phyloP scores from a whole-genome alignment of 371 early-diverging fungal species.

The Massospora cicadina region DNA sequence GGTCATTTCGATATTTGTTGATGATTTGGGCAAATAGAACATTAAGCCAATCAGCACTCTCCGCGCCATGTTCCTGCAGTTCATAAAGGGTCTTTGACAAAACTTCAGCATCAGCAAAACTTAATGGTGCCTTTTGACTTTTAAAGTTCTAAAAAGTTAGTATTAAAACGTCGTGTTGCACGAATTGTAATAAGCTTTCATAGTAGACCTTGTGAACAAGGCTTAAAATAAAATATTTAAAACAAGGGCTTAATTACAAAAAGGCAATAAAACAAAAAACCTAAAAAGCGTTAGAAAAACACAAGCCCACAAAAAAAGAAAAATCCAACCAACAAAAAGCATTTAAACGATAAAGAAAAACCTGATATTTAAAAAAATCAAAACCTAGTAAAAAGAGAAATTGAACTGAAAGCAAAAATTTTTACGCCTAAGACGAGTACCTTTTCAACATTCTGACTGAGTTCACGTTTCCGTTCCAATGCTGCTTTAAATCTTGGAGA shows the following conservation, averaged over 20 bases:
- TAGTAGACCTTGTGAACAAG: too few species aligned
- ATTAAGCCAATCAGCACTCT: constrained; percentile 84
- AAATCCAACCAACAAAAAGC: background rate
- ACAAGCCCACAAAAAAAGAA: background rate
- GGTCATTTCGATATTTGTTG: constrained; percentile 63
- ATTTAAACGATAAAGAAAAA: background rate
- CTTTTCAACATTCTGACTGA: constrained; percentile 2
- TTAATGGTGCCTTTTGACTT: constrained; percentile 18
- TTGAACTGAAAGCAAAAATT: background rate
- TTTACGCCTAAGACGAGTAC: background rate
- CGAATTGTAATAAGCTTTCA: too few species aligned
- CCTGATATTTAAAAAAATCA: background rate
- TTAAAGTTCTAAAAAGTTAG: constrained; percentile 10
- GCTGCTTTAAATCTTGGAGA: background rate
- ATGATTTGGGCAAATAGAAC: constrained; percentile 74
- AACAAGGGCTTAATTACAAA: background rate
- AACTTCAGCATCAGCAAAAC: constrained; percentile 19
- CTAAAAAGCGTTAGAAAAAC: background rate
- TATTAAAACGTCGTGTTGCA: too few species aligned
- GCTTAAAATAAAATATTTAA: constrained; percentile 7
- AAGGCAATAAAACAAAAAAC: background rate
- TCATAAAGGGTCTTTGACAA: constrained; percentile 42
- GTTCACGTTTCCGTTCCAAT: background rate
- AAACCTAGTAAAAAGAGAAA: background rate
- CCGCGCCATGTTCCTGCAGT: constrained; percentile 39